phyloP scores from a whole-genome alignment of 1,284 basidiomycete species.

The Cryptococcus sp. region DNA sequence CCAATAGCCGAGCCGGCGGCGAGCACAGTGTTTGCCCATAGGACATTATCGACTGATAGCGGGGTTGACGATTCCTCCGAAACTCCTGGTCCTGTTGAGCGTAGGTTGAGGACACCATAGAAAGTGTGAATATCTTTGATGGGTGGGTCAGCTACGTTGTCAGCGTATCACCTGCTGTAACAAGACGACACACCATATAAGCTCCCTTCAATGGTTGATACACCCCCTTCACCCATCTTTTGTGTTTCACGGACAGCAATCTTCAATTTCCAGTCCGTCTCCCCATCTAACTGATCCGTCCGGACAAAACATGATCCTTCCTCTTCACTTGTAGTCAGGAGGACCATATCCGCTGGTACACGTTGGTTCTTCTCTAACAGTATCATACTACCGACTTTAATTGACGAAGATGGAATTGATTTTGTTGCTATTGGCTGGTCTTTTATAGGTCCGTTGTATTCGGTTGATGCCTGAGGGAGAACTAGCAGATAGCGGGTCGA shows the following conservation, averaged over 20 bases:
- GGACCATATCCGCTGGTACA: constrained; percentile 89
- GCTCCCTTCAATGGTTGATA: constrained; percentile 72
- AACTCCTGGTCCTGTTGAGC: constrained; percentile 51
- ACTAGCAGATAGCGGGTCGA: constrained; percentile 85
- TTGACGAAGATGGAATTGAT: constrained; percentile 77
- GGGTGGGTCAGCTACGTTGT: constrained; percentile 71
- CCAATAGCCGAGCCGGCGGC: constrained; percentile 92
- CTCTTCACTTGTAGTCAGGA: constrained; percentile 74
- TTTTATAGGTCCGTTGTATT: constrained; percentile 15
- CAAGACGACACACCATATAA: constrained; percentile 62
- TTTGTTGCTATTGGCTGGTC: constrained; percentile 45
- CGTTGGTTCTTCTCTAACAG: constrained; percentile 94
- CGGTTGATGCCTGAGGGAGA: constrained; percentile 50
- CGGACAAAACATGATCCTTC: constrained; percentile 93
- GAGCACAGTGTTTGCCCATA: constrained; percentile 97
- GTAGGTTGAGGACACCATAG: constrained; percentile 83
- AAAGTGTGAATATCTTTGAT: constrained; percentile 97
- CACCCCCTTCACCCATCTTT: constrained; percentile 62
- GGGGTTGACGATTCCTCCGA: constrained; percentile 65
- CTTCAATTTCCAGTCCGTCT: constrained; percentile 98
- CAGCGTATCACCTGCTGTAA: not conserved
- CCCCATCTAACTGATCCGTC: constrained; percentile 97
- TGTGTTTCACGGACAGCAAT: constrained; percentile 84
- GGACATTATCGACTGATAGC: constrained; percentile 83
- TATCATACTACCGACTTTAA: constrained; percentile 89